phyloP scores from a whole-genome alignment of 306 rosid genomes.

The Betula pendula region DNA sequence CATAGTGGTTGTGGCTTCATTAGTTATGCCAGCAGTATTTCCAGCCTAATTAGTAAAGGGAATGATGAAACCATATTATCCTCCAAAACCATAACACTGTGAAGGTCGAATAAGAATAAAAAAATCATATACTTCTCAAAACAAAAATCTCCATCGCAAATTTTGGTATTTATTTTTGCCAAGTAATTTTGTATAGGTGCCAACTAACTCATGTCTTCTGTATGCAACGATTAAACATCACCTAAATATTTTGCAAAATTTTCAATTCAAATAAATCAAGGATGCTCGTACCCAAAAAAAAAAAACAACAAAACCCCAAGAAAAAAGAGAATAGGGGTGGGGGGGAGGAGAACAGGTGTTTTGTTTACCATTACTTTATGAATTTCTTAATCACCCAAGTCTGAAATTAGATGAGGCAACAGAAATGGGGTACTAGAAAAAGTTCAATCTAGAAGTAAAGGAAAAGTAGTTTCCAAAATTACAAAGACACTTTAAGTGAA shows the following conservation, averaged over 20 bases:
- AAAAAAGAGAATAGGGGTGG: background rate
- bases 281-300: background rate
- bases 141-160: background rate
- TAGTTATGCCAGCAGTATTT: conserved; percentile 52
- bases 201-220: background rate
- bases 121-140: background rate
- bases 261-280: background rate
- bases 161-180: background rate
- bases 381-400: background rate
- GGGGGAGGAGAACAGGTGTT: background rate
- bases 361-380: background rate
- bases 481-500: background rate
- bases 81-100: background rate
- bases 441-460: background rate
- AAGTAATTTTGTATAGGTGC: background rate
- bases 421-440: background rate
- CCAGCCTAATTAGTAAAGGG: conserved; percentile 63
- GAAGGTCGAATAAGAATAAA: background rate
- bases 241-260: background rate
- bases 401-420: background rate
- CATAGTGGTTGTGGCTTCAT: conserved; percentile 72
- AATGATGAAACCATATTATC: conserved; percentile 9
- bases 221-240: background rate
- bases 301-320: too few species aligned
- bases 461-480: background rate